Conservation (phyloP, 495 filamentous ascomycete species). For the Neurospora africana region DNA sequence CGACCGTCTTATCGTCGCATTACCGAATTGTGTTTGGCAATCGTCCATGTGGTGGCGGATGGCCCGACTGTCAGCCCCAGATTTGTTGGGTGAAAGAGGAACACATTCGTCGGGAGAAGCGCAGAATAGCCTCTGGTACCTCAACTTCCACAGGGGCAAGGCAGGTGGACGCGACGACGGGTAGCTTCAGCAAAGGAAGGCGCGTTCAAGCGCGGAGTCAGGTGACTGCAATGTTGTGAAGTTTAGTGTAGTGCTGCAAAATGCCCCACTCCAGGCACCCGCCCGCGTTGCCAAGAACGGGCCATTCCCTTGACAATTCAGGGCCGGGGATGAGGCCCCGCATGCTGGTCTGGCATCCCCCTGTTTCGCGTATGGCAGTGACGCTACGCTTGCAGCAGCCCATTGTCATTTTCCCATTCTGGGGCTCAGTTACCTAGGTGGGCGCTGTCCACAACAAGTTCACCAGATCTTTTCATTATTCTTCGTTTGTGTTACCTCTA, state of each 20-base stretch:
- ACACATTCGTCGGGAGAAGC: background rate
- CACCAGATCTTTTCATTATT: background rate
- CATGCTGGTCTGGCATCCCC: background rate
- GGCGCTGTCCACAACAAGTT: background rate
- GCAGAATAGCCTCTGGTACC: background rate
- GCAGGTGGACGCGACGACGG: background rate
- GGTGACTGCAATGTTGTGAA: background rate
- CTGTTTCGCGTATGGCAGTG: background rate
- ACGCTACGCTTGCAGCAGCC: background rate
- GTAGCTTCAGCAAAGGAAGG: background rate
- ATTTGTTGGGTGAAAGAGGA: background rate
- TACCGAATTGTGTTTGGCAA: background rate
- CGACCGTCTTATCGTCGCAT: background rate
- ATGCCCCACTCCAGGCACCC: background rate
- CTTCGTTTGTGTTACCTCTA: background rate
- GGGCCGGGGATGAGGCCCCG: background rate
- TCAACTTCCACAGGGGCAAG: background rate
- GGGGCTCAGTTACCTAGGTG: background rate
- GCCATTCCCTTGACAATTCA: background rate
- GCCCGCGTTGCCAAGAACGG: background rate
- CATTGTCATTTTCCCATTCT: background rate
- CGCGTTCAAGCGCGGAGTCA: background rate
- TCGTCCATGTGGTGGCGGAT: slow-evolving; percentile 1
- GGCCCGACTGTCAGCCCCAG: background rate
- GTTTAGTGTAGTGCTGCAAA: background rate